A percentile compares a stretch with the other conserved stretches of the same genome.
Conservation (phyloP, 768 basidiomycete genomes). For the Tylopilus sp. region DNA sequence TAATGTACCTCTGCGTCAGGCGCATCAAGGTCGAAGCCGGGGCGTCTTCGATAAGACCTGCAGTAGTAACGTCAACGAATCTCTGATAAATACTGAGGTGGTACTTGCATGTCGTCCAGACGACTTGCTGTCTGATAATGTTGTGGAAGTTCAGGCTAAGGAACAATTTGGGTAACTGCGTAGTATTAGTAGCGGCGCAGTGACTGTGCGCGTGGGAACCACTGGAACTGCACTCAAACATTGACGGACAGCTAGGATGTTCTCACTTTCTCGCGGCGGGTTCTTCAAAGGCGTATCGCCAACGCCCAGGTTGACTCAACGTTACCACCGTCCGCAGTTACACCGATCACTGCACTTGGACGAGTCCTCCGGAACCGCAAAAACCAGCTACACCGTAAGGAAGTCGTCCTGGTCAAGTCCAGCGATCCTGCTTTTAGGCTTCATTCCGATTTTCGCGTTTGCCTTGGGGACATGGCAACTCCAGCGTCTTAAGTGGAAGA, state of each 20-base stretch:
- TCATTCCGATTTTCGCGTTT: slow-evolving; percentile 89
- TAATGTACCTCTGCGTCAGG: slow-evolving; percentile 77
- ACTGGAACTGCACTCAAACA: neutral
- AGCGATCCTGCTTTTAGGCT: slow-evolving; percentile 70
- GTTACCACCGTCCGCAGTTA: slow-evolving; percentile 2
- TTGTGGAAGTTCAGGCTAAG: neutral
- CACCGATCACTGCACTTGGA: slow-evolving; percentile 16
- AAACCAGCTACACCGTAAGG: slow-evolving; percentile 52
- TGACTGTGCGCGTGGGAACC: slow-evolving; percentile 20
- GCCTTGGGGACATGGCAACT: slow-evolving; percentile 93
- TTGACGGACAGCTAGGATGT: slow-evolving; percentile 8
- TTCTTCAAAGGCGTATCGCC: slow-evolving; percentile 5
- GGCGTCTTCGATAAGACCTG: slow-evolving; percentile 35
- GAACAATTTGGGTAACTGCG: neutral
- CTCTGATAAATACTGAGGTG: neutral
- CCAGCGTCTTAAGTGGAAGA: slow-evolving; percentile 91
- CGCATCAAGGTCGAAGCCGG: slow-evolving; percentile 60
- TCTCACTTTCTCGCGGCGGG: slow-evolving; percentile 15
- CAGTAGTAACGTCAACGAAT: slow-evolving; percentile 7
- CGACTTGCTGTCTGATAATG: neutral
- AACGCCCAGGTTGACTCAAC: slow-evolving; percentile 9
- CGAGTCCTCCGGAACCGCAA: slow-evolving; percentile 22
- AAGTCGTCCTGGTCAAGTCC: slow-evolving; percentile 63
- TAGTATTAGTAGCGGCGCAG: slow-evolving; percentile 7
- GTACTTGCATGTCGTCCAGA: slow-evolving; percentile 27